These are phyloP conservation scores for Penicillium ochrochloron DNA, from an alignment of 495 filamentous ascomycete genomes.

Conservation along the genomic window DNA sequence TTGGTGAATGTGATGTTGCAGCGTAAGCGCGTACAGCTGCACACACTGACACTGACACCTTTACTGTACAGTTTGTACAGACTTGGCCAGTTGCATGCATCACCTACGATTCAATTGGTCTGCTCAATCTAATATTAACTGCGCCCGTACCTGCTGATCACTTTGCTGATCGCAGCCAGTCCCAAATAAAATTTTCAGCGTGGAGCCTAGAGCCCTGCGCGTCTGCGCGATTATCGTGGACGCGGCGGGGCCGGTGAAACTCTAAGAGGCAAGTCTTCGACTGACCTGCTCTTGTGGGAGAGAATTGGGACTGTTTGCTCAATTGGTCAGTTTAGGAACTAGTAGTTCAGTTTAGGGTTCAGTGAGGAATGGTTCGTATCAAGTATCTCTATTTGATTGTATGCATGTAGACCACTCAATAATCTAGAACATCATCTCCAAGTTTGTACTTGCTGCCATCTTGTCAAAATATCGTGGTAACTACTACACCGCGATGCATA, in stretches of 20 bases:
- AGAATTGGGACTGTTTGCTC: neutral
- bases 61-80: neutral
- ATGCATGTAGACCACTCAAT: too few species aligned
- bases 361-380: too few species aligned
- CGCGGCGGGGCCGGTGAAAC: conserved; percentile 8
- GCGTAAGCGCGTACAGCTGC: neutral
- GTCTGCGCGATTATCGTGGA: conserved; percentile 1
- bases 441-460: neutral
- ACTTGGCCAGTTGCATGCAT: neutral
- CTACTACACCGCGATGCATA: neutral
- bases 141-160: conserved; percentile 7
- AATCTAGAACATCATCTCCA: too few species aligned
- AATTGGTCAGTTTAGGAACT: neutral
- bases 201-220: neutral
- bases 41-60: too few species aligned
- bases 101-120: neutral
- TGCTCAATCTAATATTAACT: neutral
- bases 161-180: conserved; percentile 1
- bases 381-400: too few species aligned
- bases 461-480: neutral
- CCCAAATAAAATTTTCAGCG: conserved; percentile 6
- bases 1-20: neutral
- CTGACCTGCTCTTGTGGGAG: conserved; percentile 9
- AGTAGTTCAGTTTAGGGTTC: too few species aligned
- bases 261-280: conserved; percentile 6